phyloP scores from a whole-genome alignment of 352 stramenopile species.

The Pythium folliculosum region DNA sequence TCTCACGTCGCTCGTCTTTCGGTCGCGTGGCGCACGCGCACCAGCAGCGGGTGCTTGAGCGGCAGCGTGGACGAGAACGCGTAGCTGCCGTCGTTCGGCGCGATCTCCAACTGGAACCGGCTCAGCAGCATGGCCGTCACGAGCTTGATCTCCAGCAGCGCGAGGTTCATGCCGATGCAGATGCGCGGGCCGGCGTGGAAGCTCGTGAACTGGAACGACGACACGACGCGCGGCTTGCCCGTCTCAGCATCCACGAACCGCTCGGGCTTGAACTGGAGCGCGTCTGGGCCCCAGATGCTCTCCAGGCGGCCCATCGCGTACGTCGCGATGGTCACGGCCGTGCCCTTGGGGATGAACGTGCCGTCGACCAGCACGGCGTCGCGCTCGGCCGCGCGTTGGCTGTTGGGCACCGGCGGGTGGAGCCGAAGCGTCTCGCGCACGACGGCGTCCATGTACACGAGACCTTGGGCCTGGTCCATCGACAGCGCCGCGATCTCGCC shows the following conservation, averaged over 20 bases:
- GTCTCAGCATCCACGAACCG: constrained; percentile 29
- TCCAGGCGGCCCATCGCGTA: constrained; percentile 35
- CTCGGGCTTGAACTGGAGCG: constrained; percentile 36
- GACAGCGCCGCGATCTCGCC: constrained; percentile 3
- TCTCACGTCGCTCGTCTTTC: too few relatives aligned
- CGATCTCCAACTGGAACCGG: constrained; percentile 30
- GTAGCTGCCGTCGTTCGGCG: constrained; percentile 22
- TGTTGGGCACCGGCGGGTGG: constrained; percentile 38
- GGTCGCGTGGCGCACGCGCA: neutral
- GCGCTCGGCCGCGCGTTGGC: constrained; percentile 22
- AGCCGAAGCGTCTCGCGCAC: constrained; percentile 42
- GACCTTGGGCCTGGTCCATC: constrained; percentile 12
- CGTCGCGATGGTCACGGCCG: constrained; percentile 23
- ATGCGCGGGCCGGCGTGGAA: constrained; percentile 23
- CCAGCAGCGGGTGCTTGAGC: constrained; percentile 19
- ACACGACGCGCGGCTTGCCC: constrained; percentile 20
- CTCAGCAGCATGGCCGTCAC: constrained; percentile 37
- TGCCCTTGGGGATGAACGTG: constrained; percentile 33
- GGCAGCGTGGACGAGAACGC: constrained; percentile 1
- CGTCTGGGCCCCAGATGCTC: constrained; percentile 37
- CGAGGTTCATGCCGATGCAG: constrained; percentile 47
- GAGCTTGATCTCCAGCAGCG: constrained; percentile 48
- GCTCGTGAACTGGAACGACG: constrained; percentile 38
- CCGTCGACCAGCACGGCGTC: constrained; percentile 41
- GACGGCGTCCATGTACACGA: constrained; percentile 30